Evolutionary conservation across 1,284 basidiomycete genomes (phyloP), one percentile per base, ranked within the genome.

Genomic region (Rhodofomes roseus): DNA sequence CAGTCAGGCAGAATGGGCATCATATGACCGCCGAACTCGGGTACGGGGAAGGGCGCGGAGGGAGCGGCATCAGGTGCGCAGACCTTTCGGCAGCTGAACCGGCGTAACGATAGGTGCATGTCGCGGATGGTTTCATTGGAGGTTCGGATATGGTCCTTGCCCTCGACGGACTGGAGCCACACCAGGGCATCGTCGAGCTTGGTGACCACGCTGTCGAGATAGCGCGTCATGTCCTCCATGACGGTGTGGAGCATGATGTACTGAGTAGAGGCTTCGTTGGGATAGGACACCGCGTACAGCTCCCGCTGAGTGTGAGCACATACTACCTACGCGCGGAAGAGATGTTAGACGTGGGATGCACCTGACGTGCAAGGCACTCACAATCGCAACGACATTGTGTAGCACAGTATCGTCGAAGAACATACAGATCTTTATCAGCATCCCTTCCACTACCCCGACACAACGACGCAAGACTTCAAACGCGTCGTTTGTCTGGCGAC

Each of bases 371-470:
- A 16, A 3, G 46, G 14, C 20, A 46, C 56, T 51, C 25, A 57
- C 56, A 20, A 57, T 57, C 4, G 46, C 46, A 11, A 57, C 34
- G 16, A 51, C 46, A 2, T 20, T 48, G 7, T 51, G 56, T 34
- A 57, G 20, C 20, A 57, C 40, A 2, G 23, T 36, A 23, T 57
- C 56, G 56, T 31, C 31, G 25, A 57, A 37, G 22, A 39, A 57
- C 46, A 51, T 27, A 23, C 37, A 40, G 2, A 57, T 36, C 46
- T 57, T 48, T 44, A 51, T 20, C 31, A 57, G 20, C 1, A 31
- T 34, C 25, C 6, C 14, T 23, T 57, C 56, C 11, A 51, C 46
- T 20, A 48, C 23, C 31, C 23, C 36, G 3, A 46, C 39, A 18
- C 34, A 39, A 12, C 34, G 46, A n/a, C 34, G 20, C 22, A 57